Evolutionary conservation across 2,329 filamentous ascomycete species (phyloP).

Genomic region (Ascochyta fabae): DNA sequence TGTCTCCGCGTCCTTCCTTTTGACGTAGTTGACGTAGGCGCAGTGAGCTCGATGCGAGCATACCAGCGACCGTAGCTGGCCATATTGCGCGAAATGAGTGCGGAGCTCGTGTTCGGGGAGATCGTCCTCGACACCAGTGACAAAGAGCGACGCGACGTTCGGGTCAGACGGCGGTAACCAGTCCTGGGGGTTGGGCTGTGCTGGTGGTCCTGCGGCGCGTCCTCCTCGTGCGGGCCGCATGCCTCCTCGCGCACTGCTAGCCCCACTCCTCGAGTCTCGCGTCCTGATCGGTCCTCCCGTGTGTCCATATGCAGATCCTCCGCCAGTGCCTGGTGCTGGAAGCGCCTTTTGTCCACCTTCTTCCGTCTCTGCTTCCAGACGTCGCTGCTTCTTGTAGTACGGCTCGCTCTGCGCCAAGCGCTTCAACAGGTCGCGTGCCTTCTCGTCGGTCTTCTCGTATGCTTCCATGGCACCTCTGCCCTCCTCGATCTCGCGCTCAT

Average conservation of each 20-base stretch:
- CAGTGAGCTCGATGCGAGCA: slow-evolving; percentile 98
- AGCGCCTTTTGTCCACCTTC: slow-evolving; percentile 52
- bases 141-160: slow-evolving; percentile 90
- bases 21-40: slow-evolving; percentile 94
- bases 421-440: slow-evolving; percentile 85
- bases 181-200: slow-evolving; percentile 83
- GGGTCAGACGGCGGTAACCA: slow-evolving; percentile 82
- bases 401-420: slow-evolving; percentile 90
- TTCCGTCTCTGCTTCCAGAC: slow-evolving; percentile 66
- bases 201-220: slow-evolving; percentile 64
- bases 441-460: slow-evolving; percentile 97
- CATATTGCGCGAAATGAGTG: slow-evolving; percentile 86
- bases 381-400: slow-evolving; percentile 87
- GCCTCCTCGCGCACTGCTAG: slow-evolving; percentile 41
- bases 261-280: slow-evolving; percentile 58
- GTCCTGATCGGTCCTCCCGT: slow-evolving; percentile 79
- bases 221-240: slow-evolving; percentile 51
- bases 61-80: slow-evolving; percentile 88
- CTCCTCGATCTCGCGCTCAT: slow-evolving; percentile 94
- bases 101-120: slow-evolving; percentile 90
- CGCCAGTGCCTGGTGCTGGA: slow-evolving; percentile 47
- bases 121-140: slow-evolving; percentile 95
- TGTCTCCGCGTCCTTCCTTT: slow-evolving; percentile 80
- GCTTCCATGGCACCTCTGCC: slow-evolving; percentile 80
- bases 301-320: slow-evolving; percentile 44